A percentile compares a stretch with the other conserved stretches of the same genome.
Evolutionary conservation across 805 yeast species (phyloP).

Genomic region (Lachancea waltii): DNA sequence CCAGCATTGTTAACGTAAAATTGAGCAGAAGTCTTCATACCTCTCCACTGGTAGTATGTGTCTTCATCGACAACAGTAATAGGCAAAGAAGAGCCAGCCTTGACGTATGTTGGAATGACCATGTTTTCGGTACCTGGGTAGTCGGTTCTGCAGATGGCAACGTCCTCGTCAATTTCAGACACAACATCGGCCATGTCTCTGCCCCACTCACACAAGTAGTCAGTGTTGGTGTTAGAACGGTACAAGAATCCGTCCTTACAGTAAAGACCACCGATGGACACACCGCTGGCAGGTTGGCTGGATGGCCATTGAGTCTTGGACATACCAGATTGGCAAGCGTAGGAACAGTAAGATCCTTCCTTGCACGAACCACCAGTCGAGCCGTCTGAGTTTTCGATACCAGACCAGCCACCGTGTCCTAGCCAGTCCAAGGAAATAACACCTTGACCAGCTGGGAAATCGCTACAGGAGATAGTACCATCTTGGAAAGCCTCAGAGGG

Average conservation of each 20-base stretch:
- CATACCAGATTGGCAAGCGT: conserved; percentile 76
- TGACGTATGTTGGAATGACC: conserved; percentile 64
- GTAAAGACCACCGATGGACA: conserved; percentile 63
- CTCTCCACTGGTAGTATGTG: conserved; percentile 56
- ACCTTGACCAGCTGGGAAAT: conserved; percentile 67
- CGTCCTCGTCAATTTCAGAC: conserved; percentile 43
- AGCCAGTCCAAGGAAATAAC: conserved; percentile 54
- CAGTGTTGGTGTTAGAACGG: conserved; percentile 46
- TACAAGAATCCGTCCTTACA: conserved; percentile 60
- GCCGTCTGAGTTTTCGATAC: conserved; percentile 56
- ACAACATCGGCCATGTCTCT: conserved; percentile 46
- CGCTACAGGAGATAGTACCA: conserved; percentile 58
- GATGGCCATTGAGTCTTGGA: conserved; percentile 77
- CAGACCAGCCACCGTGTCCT: conserved; percentile 43
- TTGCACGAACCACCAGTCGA: conserved; percentile 54
- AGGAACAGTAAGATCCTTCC: conserved; percentile 68
- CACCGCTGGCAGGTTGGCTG: conserved; percentile 59
- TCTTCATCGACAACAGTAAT: conserved; percentile 56
- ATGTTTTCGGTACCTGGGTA: conserved; percentile 80
- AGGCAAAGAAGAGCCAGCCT: conserved; percentile 40
- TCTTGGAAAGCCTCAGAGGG: conserved; percentile 56
- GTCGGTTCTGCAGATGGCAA: conserved; percentile 71
- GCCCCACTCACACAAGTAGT: conserved; percentile 64
- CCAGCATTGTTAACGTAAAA: conserved; percentile 75
- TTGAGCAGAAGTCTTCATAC: conserved; percentile 61